A percentile compares a stretch with the other conserved stretches of the same genome.
Evolutionary conservation across 495 filamentous ascomycete genomes (phyloP).

Genomic region (Apodospora peruviana): DNA sequence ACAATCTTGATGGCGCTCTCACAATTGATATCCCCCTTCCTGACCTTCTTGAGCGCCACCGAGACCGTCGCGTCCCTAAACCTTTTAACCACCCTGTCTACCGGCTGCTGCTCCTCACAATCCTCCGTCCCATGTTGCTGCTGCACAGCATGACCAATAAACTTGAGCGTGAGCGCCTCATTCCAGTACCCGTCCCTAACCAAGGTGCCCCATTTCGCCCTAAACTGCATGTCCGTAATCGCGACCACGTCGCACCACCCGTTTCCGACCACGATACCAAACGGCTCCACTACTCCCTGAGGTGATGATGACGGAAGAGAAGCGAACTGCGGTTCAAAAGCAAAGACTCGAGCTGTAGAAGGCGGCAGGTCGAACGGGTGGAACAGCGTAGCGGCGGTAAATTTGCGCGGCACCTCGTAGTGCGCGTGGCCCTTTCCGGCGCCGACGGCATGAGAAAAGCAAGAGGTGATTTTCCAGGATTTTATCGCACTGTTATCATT

Average conservation of each 20-base stretch:
- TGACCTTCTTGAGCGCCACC: slow-evolving; percentile 17
- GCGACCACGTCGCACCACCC: slow-evolving; percentile 17
- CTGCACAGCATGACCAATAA: slow-evolving; percentile 2
- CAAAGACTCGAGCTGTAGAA: slow-evolving; percentile 10
- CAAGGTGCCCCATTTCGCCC: slow-evolving; percentile 8
- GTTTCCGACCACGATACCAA: slow-evolving; percentile 14
- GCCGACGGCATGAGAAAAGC: slow-evolving; percentile 18
- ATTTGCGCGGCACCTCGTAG: slow-evolving; percentile 15
- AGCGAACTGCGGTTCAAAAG: slow-evolving; percentile 14
- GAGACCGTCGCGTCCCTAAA: slow-evolving; percentile 4
- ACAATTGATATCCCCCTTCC: slow-evolving; percentile 15
- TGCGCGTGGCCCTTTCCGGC: slow-evolving; percentile 12
- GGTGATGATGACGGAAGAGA: not conserved
- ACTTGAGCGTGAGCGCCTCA: slow-evolving; percentile 8
- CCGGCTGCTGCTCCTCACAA: not conserved
- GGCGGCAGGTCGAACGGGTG: slow-evolving; percentile 18
- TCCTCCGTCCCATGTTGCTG: not conserved
- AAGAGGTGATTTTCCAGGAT: slow-evolving; percentile 18
- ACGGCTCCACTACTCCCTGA: not conserved
- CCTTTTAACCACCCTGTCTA: slow-evolving; percentile 9
- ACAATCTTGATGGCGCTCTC: slow-evolving; percentile 18
- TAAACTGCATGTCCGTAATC: slow-evolving; percentile 5
- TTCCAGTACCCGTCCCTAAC: slow-evolving; percentile 16
- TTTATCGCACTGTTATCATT: too few relatives aligned
- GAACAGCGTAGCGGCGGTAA: slow-evolving; percentile 8